phyloP scores from a whole-genome alignment of 164 flowering plant genomes.

The Piper longum region DNA sequence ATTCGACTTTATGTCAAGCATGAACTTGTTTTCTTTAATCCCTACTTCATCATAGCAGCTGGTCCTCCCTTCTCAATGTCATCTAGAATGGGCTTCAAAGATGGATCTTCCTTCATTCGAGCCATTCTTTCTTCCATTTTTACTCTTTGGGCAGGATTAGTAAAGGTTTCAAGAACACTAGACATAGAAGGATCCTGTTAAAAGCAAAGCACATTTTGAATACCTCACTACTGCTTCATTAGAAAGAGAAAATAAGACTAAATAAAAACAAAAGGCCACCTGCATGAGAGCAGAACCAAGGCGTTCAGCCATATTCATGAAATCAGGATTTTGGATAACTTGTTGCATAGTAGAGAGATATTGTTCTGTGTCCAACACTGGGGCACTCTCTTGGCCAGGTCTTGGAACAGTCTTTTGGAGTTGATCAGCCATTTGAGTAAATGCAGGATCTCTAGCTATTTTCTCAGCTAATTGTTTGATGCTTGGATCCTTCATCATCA shows the following conservation, averaged over 20 bases:
- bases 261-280: constrained; percentile 25
- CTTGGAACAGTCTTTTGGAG: constrained; percentile 68
- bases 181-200: constrained; percentile 87
- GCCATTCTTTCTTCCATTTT: constrained; percentile 80
- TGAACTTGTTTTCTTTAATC: not conserved
- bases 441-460: constrained; percentile 88
- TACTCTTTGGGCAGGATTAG: constrained; percentile 54
- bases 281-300: constrained; percentile 90
- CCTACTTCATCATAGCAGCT: constrained; percentile 65
- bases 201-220: not conserved
- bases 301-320: constrained; percentile 94
- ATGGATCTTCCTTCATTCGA: constrained; percentile 68
- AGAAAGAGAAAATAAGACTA: not conserved
- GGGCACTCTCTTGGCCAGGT: constrained; percentile 41
- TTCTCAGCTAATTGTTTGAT: constrained; percentile 82
- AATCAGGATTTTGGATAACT: constrained; percentile 94
- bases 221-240: not conserved
- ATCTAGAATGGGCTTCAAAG: constrained; percentile 70
- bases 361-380: constrained; percentile 69
- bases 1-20: not conserved
- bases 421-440: constrained; percentile 91
- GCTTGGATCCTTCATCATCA: constrained; percentile 57
- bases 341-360: constrained; percentile 80
- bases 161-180: constrained; percentile 53
- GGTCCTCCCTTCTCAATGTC: constrained; percentile 92